Base-by-base conservation (phyloP, 495 filamentous ascomycete species). In the Darksidea phi region DNA sequence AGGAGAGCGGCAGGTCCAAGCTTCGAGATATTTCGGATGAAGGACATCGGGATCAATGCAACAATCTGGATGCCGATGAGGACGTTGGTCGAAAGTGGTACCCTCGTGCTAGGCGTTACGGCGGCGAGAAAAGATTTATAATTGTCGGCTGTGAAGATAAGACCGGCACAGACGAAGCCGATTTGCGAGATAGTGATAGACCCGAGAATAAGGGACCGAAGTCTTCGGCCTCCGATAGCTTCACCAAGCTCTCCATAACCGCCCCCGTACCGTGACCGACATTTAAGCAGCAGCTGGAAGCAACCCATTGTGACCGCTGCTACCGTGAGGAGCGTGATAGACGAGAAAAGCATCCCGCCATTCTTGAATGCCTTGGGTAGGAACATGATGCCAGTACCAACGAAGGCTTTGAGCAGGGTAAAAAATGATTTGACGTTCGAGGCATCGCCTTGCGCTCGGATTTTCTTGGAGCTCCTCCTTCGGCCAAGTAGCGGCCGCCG, bases 341-440 rank as follows among this genome's bases (percentile, higher is more conserved):
- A 82, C 0, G 83, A 85, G 66, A 88, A 88, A 13, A 88, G 69
- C n/a, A 88, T 75, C 18, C 85, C 85, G 21, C 85, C 85, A 63
- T 87, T 86, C 63, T 78, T 78, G 68, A 87, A 88, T 1, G 85
- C 85, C 59, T 85, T 86, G 11, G 85, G 85, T 18, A 88, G 71
- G 65, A 87, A 87, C 81, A 87, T 84, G 70, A 87, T 85, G 20
- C 84, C 84, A 0, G 84, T 87, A 18, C 84, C 84, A 48, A 87
- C 72, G 60, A 87, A 87, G 2, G 84, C 82, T 61, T 88, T 88
- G 18, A 87, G 59, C 23, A 86, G 70, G 2, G 84, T 87, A 66
- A 88, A 87, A 71, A 88, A 88, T 6, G 86, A 82, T 71, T 84
- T 84, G 15, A 73, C 66, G 15, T 79, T 81, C n/a, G 77, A 78